A percentile compares a stretch with the other conserved stretches of the same genome.
Evolutionary conservation across 495 filamentous ascomycete genomes (phyloP).

Genomic region (Daldinia decipiens): DNA sequence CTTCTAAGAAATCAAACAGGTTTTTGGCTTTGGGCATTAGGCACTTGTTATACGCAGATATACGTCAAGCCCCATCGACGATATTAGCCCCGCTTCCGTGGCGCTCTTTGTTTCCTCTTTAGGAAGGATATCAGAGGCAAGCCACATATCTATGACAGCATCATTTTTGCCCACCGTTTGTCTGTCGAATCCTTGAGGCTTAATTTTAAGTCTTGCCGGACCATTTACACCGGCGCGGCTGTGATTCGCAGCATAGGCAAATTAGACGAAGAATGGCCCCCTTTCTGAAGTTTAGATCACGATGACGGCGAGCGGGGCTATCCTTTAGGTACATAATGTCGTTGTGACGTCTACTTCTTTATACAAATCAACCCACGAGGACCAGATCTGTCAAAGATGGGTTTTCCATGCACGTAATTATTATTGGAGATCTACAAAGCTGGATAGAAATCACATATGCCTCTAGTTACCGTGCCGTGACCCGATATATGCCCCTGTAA

Average conservation of each 20-base stretch:
- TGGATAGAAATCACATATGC: neutral
- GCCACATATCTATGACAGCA: constrained; percentile 36
- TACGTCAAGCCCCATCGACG: constrained; percentile 18
- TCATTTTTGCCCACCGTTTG: neutral
- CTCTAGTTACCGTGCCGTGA: constrained; percentile 30
- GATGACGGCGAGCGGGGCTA: constrained; percentile 35
- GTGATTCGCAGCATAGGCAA: neutral
- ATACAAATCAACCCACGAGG: constrained; percentile 28
- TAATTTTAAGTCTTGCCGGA: constrained; percentile 26
- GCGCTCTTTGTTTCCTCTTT: constrained; percentile 22
- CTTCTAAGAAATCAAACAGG: constrained; percentile 29
- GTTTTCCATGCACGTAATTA: constrained; percentile 32
- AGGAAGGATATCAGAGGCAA: constrained; percentile 18
- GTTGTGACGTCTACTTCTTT: constrained; percentile 38
- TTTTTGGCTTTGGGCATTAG: constrained; percentile 13
- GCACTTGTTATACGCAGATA: neutral
- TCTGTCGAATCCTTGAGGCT: neutral
- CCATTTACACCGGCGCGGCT: constrained; percentile 24
- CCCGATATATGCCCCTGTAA: constrained; percentile 18
- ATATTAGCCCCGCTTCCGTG: constrained; percentile 21
- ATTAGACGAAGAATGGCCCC: neutral
- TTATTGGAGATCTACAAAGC: constrained; percentile 14
- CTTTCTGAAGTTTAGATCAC: constrained; percentile 28
- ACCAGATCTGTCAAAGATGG: constrained; percentile 9
- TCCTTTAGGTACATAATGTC: constrained; percentile 1